These are phyloP conservation scores for Kazachstania viticola DNA, from an alignment of 805 yeast genomes.

Conservation along the genomic window DNA sequence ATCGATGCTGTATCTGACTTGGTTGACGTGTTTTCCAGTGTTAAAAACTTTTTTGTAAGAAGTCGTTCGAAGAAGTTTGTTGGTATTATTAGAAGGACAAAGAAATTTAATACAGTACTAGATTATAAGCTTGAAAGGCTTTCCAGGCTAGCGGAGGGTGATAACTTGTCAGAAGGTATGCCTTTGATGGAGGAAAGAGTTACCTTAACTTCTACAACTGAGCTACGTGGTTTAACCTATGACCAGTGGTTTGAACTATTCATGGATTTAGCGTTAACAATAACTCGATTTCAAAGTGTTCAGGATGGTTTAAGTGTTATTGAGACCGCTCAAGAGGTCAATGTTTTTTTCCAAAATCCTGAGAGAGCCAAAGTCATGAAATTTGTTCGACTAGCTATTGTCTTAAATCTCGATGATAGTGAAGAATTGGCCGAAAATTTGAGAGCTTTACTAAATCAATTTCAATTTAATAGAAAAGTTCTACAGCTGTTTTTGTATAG, in stretches of 20 bases:
- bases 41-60: slow-evolving; percentile 65
- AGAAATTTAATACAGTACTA: slow-evolving; percentile 49
- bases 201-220: slow-evolving; percentile 37
- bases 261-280: slow-evolving; percentile 62
- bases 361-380: slow-evolving; percentile 47
- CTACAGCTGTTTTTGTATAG: slow-evolving; percentile 56
- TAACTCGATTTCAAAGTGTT: slow-evolving; percentile 46
- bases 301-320: slow-evolving; percentile 60
- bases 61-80: slow-evolving; percentile 61
- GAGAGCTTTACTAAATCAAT: slow-evolving; percentile 51
- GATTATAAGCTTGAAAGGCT: slow-evolving; percentile 66
- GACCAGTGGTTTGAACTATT: slow-evolving; percentile 80
- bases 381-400: slow-evolving; percentile 57
- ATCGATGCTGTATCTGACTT: slow-evolving; percentile 71
- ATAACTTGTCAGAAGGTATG: slow-evolving; percentile 26
- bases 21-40: slow-evolving; percentile 70
- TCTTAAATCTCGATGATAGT: slow-evolving; percentile 36
- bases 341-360: slow-evolving; percentile 63
- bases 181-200: slow-evolving; percentile 32
- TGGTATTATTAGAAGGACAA: slow-evolving; percentile 52
- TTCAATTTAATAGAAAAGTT: slow-evolving; percentile 65
- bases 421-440: slow-evolving; percentile 43
- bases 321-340: slow-evolving; percentile 65
- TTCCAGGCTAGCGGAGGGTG: slow-evolving; percentile 51
- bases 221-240: slow-evolving; percentile 64